Conservation (phyloP, 306 rosid genomes). For the Cucurbita argyrosperma region DNA sequence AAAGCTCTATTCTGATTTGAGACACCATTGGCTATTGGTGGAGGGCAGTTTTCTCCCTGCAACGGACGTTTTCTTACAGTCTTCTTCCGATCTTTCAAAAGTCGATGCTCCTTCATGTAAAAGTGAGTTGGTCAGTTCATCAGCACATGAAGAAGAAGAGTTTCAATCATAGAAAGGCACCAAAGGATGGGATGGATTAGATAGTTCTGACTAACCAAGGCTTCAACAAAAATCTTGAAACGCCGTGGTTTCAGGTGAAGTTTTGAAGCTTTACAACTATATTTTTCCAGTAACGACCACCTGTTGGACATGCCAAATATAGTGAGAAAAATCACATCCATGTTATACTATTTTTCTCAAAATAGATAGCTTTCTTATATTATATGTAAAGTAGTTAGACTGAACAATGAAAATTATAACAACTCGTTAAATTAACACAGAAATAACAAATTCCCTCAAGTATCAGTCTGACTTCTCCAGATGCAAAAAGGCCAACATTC, state of each 20-base stretch:
- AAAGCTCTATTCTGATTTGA: conserved; percentile 53
- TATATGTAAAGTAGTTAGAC: neutral
- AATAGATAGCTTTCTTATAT: neutral
- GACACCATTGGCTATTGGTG: conserved; percentile 25
- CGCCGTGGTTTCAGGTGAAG: conserved; percentile 95
- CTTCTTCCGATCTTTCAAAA: conserved; percentile 84
- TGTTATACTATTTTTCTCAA: neutral
- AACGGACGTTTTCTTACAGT: conserved; percentile 55
- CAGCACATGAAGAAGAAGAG: neutral
- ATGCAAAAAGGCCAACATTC: neutral
- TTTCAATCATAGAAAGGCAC: neutral
- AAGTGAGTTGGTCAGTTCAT: conserved; percentile 36
- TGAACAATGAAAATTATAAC: neutral
- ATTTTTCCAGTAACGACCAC: conserved; percentile 98
- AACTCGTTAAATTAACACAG: neutral
- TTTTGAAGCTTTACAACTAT: conserved; percentile 97
- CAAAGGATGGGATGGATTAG: conserved; percentile 6
- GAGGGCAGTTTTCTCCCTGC: conserved; percentile 52
- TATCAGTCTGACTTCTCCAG: neutral
- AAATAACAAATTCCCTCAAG: neutral
- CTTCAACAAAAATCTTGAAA: conserved; percentile 84
- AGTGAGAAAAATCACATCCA: conserved; percentile 1
- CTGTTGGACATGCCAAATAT: conserved; percentile 29
- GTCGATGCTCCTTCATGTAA: conserved; percentile 84
- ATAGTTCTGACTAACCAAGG: conserved; percentile 59